Base-by-base conservation (phyloP, 331 rosid genomes). In the Rosa hybrid region DNA sequence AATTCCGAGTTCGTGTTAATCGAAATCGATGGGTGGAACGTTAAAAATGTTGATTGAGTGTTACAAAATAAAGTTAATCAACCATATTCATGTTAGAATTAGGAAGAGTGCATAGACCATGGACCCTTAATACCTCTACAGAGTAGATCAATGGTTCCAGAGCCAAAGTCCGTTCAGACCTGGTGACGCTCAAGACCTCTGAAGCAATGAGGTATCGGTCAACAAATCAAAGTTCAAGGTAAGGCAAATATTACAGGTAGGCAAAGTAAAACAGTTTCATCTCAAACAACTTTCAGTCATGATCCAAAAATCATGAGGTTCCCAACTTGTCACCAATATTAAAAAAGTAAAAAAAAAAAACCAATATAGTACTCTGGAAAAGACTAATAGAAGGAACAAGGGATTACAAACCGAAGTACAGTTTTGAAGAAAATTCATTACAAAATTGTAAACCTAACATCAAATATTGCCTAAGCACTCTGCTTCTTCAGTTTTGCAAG, bases 401-500 rank as follows among this genome's bases (percentile, higher is more conserved):
- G 54, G 69, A 75, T 44, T 63, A 65, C 80, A 77, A 48, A 34
- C 80, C 30, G 3, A 3, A 48, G 46, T 63, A 75, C 70, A 44
- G 48, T 20, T 79, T 3, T 41, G 18, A 38, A 44, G 83, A 25
- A 1, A 81, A 75, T 76, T 59, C 80, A 79, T 10, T 76, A 79
- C 88, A 88, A 92, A 88, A 90, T 68, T 83, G 82, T 42, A 71
- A 84, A 46, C 53, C 23, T 12, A 59, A 53, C 51, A 60, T 49
- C 23, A 78, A 70, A 46, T 6, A 41, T 23, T 0, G 85, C 78
- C 86, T 86, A 90, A 45, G 86, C 80, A 5, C 69, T 78, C 86
- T 86, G 74, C 78, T 83, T 89, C 50, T 84, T 92, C 86, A 91
- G 74, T 78, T 88, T 89, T 6, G 94, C 84, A 44, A 91, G 91